These are phyloP conservation scores for Mesembryanthemum crystallinum DNA, from an alignment of 148 eudicot genomes.

Conservation along the genomic window DNA sequence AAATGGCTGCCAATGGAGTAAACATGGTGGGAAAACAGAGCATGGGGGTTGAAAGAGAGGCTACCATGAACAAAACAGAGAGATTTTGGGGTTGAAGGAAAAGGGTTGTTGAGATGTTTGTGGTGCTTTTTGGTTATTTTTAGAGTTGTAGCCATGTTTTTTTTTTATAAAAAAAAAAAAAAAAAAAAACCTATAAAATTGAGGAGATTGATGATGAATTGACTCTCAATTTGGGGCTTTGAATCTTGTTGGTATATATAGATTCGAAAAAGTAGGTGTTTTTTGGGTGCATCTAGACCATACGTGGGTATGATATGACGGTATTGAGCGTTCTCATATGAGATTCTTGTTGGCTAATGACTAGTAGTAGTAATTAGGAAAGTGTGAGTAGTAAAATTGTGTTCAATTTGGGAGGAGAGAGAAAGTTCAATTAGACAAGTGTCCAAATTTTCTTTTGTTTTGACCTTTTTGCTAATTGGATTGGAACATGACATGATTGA, in stretches of 20 bases:
- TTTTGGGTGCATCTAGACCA: conserved; percentile 23
- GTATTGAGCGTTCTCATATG: conserved; percentile 8
- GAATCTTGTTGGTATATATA: conserved; percentile 31
- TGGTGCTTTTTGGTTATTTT: conserved; percentile 86
- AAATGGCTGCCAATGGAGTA: conserved; percentile 70
- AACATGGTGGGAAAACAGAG: conserved; percentile 44
- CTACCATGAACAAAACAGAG: conserved; percentile 56
- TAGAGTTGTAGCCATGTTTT: conserved; percentile 55
- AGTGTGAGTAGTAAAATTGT: not conserved
- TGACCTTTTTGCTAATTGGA: conserved; percentile 16
- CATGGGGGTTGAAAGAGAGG: conserved; percentile 45
- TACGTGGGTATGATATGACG: not conserved
- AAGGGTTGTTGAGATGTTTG: conserved; percentile 86
- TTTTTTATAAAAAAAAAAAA: too few species aligned
- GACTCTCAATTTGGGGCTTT: conserved; percentile 5
- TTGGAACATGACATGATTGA: not conserved
- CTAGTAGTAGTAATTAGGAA: not conserved
- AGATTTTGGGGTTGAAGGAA: conserved; percentile 67
- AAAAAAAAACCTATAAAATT: too few species aligned
- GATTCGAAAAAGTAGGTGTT: conserved; percentile 4
- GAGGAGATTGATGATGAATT: not conserved
- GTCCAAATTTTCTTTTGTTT: not conserved
- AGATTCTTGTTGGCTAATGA: conserved; percentile 13
- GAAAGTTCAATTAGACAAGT: conserved; percentile 12
- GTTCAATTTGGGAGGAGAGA: not conserved